These are phyloP conservation scores for Cercospora janseana DNA, from an alignment of 2,329 filamentous ascomycete species.

Conservation along the genomic window DNA sequence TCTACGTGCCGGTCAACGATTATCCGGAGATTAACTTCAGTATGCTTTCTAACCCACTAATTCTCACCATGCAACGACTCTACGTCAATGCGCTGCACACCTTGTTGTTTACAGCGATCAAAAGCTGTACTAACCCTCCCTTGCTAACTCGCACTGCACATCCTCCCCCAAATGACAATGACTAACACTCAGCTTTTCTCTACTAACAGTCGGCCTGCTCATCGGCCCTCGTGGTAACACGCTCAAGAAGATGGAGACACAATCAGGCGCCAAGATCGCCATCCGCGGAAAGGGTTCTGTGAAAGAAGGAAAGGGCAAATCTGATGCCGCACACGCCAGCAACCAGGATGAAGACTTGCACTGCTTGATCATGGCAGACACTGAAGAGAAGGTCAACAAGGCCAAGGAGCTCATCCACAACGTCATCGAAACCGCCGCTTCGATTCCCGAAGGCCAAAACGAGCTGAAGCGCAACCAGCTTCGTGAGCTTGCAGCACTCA, in stretches of 20 bases:
- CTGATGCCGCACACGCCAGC: constrained; percentile 97
- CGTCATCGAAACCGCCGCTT: constrained; percentile 96
- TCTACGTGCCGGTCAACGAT: constrained; percentile 99
- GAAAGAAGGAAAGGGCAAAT: constrained; percentile 98
- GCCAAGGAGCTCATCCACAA: constrained; percentile 98
- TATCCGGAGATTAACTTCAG: constrained; percentile 99
- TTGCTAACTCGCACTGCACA: constrained; percentile 32
- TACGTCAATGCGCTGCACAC: constrained; percentile 21
- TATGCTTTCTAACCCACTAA: constrained; percentile 98
- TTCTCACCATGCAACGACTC: constrained; percentile 42
- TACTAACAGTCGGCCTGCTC: constrained; percentile 96
- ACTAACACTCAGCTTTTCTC: constrained; percentile 79
- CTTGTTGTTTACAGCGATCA: constrained; percentile 36
- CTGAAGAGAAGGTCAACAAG: constrained; percentile 99
- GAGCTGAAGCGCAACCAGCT: constrained; percentile 98
- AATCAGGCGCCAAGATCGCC: constrained; percentile 97
- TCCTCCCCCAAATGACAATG: constrained; percentile 26
- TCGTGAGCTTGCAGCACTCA: constrained; percentile 92
- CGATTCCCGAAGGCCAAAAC: constrained; percentile 97
- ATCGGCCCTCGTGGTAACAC: constrained; percentile 99
- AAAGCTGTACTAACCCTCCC: constrained; percentile 36
- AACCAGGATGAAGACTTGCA: constrained; percentile 99
- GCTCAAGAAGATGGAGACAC: constrained; percentile 98
- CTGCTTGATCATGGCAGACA: constrained; percentile 99
- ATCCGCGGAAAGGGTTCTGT: constrained; percentile 99